phyloP scores from a whole-genome alignment of 306 rosid species.

The Corylus americana region DNA sequence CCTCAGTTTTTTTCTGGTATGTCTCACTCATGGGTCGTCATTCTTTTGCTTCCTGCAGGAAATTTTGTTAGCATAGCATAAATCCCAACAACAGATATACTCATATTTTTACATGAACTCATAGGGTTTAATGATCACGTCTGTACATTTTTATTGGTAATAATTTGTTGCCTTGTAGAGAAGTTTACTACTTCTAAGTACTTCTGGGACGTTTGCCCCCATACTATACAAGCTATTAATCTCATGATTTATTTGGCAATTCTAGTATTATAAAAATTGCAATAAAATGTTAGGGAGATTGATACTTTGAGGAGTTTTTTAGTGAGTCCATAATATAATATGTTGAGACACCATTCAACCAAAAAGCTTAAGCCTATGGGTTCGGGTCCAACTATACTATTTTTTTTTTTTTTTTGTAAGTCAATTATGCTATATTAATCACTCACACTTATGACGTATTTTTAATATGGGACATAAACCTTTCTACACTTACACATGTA shows the following conservation, averaged over 20 bases:
- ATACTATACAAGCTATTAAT: not conserved
- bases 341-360: too few species aligned
- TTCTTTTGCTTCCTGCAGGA: constrained; percentile 14
- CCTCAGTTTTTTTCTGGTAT: constrained; percentile 3
- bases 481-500: too few species aligned
- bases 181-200: not conserved
- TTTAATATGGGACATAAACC: too few species aligned
- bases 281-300: too few species aligned
- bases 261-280: not conserved
- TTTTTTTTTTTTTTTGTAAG: too few species aligned
- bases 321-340: too few species aligned
- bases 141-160: not conserved
- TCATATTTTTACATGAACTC: not conserved
- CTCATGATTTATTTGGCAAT: not conserved
- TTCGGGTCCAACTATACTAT: too few species aligned
- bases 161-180: not conserved
- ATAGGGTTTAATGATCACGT: not conserved
- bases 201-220: not conserved
- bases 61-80: not conserved
- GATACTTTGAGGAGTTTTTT: too few species aligned
- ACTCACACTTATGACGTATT: too few species aligned
- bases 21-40: constrained; percentile 18
- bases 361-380: too few species aligned
- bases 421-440: too few species aligned
- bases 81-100: not conserved